These are phyloP conservation scores for Leucaena leucocephala DNA, from an alignment of 306 rosid species.

Conservation along the genomic window DNA sequence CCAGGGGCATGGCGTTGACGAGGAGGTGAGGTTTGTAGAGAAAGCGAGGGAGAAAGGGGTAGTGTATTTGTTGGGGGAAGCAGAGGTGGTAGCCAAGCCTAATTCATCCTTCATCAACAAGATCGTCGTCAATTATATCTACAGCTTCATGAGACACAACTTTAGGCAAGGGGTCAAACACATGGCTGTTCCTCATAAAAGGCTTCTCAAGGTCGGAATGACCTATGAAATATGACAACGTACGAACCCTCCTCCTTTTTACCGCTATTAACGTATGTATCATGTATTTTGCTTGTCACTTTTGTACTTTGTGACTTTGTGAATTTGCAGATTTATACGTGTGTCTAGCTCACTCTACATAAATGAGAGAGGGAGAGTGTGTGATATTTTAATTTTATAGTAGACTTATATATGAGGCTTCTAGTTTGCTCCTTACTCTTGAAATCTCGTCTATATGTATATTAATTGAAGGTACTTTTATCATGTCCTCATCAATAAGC, in stretches of 20 bases:
- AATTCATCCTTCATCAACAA: constrained; percentile 68
- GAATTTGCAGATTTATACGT: neutral
- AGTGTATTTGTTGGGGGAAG: constrained; percentile 74
- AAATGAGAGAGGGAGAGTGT: neutral
- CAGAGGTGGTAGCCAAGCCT: constrained; percentile 66
- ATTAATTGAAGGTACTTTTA: too few relatives aligned
- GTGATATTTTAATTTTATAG: too few relatives aligned
- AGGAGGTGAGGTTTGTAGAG: constrained; percentile 59
- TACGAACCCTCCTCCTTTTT: too few relatives aligned
- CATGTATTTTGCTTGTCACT: neutral
- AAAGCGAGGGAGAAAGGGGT: constrained; percentile 62
- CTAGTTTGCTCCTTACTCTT: neutral
- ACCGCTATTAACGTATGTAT: too few relatives aligned
- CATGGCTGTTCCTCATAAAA: constrained; percentile 51
- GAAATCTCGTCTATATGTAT: too few relatives aligned
- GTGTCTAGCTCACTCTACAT: neutral
- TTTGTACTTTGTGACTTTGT: neutral
- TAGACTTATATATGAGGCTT: too few relatives aligned
- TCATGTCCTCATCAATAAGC: too few relatives aligned
- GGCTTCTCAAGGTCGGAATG: constrained; percentile 75
- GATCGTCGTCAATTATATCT: constrained; percentile 62
- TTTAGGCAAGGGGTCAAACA: constrained; percentile 61
- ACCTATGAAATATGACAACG: constrained; percentile 45
- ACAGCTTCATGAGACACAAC: constrained; percentile 69
- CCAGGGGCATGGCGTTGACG: constrained; percentile 35